Evolutionary conservation across 768 basidiomycete genomes (phyloP), one percentile per base, ranked within the genome.

Genomic region (Naganishia onofrii): DNA sequence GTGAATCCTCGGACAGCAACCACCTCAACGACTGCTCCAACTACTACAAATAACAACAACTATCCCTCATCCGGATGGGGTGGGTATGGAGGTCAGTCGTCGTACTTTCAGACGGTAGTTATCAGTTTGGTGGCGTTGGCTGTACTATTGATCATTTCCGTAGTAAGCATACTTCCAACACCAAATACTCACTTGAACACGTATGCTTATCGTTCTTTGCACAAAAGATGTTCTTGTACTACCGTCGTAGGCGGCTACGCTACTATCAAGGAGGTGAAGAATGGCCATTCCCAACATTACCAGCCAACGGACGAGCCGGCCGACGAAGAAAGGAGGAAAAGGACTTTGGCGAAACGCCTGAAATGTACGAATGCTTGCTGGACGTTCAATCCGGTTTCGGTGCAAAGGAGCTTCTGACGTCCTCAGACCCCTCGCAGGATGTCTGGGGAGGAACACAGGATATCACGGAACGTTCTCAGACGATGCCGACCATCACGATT

Each of bases 101-200:
- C 60, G 28, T 70, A 70, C 54, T 70, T 70, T 51, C 69, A 70
- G 36, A 70, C 69, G 63, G 69, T 70, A 23, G 51, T 70, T 21
- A 70, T 70, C 63, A 64, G 60, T 55, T 29, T 70, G 54, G 69
- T 70, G 26, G 69, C 69, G 52, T 44, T 70, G 60, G 69, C 69
- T 13, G 60, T 70, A 34, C 42, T 70, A 28, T 44, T 70, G 69
- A 64, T 70, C 23, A 64, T 70, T 42, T 53, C 51, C 17, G 69
- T 65, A 34, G 69, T 65, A 23, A 29, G 67, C 54, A 1, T 23
- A 6, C 44, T 63, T 28, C 29, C 3, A 15, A 28, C 21, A 23
- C 8, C 9, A 12, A 3, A n/a, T 19, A 23, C 5, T n/a, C 3
- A 34, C 34, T 32, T 5, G 19, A 31, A 3, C 13, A 23, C 2